Conservation (phyloP, 2,329 filamentous ascomycete genomes). For the Calonectria pseudoturangicola region DNA sequence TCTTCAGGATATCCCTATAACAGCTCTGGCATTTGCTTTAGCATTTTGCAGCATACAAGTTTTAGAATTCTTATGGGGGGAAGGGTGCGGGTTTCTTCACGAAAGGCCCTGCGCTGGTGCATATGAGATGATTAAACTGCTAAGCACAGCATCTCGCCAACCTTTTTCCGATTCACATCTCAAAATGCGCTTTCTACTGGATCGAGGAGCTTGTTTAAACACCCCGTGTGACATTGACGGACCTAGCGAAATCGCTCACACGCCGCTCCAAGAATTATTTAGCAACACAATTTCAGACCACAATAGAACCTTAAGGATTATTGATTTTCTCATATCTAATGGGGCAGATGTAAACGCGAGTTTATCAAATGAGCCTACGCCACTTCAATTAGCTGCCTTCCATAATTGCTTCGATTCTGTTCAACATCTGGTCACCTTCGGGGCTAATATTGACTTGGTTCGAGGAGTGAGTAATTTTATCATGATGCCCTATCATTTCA, state of each 20-base stretch:
- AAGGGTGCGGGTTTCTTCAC: not conserved
- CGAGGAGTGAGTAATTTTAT: not conserved
- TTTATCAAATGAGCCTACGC: not conserved
- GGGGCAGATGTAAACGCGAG: not conserved
- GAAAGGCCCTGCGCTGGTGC: not conserved
- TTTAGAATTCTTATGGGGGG: not conserved
- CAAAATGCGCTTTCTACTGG: too few relatives aligned
- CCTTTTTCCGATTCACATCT: too few relatives aligned
- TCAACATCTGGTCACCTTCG: not conserved
- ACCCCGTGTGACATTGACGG: too few relatives aligned
- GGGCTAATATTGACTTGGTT: not conserved
- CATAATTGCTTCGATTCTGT: not conserved
- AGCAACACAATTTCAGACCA: not conserved
- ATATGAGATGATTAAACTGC: not conserved
- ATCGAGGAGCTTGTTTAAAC: too few relatives aligned
- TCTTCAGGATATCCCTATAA: not conserved
- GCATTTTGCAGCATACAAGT: not conserved
- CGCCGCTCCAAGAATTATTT: not conserved
- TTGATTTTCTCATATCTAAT: not conserved
- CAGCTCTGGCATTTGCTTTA: not conserved
- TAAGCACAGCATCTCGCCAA: too few relatives aligned
- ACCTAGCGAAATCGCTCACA: not conserved
- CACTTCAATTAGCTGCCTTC: not conserved
- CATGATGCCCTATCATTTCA: not conserved
- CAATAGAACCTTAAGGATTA: not conserved